Base-by-base conservation (phyloP, 345 rosid genomes). In the Excoecaria agallocha region DNA sequence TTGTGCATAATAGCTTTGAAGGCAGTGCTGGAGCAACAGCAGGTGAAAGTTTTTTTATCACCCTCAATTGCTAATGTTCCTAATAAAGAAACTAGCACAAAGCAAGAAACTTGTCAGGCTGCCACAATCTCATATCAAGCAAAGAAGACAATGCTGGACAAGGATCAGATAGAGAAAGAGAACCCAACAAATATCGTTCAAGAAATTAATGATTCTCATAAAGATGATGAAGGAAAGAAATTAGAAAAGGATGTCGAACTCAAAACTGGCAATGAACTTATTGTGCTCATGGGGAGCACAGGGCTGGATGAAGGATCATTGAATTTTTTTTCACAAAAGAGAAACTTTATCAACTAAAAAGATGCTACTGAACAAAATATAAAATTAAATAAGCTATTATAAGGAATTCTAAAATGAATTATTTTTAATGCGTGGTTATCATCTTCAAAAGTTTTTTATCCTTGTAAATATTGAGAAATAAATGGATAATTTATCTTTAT, bases 21-120 rank as follows among this genome's bases (percentile, higher is more conserved):
- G 74, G 76, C 73, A 75, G 76, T 16, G 66, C 72, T 62, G 82
- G 71, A 76, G 70, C 51, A 67, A 43, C 58, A 15, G 85, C 73
- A 67, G 86, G 80, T 82, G 83, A 68, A 56, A 71, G 52, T 68
- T 74, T 84, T 83, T 64, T 72, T 5, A 78, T 83, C 88, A 58
- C 74, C 86, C 77, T 83, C 82, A 12, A 74, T 70, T 66, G 74
- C 80, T 74, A 70, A 57, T 66, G 80, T 66, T 79, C 74, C 76
- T 72, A 39, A 67, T 51, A 76, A 82, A 30, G 85, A 82, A 63
- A 82, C 75, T 55, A 6, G 25, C 57, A 66, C 3, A 30, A 51
- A 61, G 20, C 65, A 68, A 37, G 77, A 68, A 73, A 59, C 46
- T 57, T 5, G 8, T 69, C 76, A 74, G 30, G 76, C 57, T 3